Base-by-base conservation (phyloP, 495 filamentous ascomycete species). In the Cercophora scortea region DNA sequence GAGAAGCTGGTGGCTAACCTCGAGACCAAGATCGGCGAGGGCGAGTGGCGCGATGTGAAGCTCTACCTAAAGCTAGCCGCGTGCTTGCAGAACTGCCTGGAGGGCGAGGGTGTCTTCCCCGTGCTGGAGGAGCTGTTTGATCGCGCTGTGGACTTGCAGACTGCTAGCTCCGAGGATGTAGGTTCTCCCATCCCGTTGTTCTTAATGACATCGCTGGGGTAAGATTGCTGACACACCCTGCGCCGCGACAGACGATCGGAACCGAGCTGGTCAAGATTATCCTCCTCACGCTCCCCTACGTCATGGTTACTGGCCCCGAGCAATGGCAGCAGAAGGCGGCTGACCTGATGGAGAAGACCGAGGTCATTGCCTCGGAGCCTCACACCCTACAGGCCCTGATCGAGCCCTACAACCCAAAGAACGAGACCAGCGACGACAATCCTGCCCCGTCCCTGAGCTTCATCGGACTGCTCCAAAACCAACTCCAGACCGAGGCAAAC, bases 221-320 rank as follows among this genome's bases (percentile, higher is more conserved):
- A 49, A 18, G 33, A 33, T 49, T 11, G 50, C 56, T 67, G 41
- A 65, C 54, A n/a, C 4, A 13, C 25, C 9, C 40, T 12, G 18
- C 35, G 55, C 12, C 40, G 41, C 19, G 32, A 32, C 52, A 79
- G 75, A 88, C 90, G 2, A 76, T 99, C 53, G 84, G 84, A n/a
- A 77, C 83, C 34, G 93, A 97, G 70, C 79, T 99, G 42, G 89
- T 95, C 63, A 96, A 96, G 69, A 88, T 96, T 57, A 94, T 96
- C 51, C 79, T 96, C 39, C 81, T 95, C 40, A 93, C 90, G 0
- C 85, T 97, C 52, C 92, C 93, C 6, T 99, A 96, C 67, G 75
- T 92, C 38, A 83, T 96, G 75, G 81, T 84, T 40, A 84, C 88
- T 2, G 80, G 85, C 11, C 72, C 73, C 42, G 79, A 76, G 6